These are phyloP conservation scores for Penicillium lagena DNA, from an alignment of 495 filamentous ascomycete species.

Conservation along the genomic window DNA sequence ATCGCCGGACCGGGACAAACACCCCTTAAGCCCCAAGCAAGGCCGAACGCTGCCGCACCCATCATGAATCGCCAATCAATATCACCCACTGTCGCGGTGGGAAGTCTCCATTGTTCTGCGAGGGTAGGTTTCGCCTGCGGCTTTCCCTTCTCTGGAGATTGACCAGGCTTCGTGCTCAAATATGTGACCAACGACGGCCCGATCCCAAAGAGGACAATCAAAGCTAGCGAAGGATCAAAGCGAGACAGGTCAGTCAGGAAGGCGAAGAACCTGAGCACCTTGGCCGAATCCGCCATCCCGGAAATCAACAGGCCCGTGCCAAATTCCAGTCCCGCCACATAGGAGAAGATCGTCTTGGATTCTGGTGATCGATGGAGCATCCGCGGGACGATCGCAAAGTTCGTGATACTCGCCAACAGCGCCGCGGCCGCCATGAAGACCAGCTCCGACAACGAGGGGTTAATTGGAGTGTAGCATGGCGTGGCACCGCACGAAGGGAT, in stretches of 20 bases:
- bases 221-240: constrained; percentile 48
- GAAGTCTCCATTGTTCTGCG: constrained; percentile 38
- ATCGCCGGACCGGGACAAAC: constrained; percentile 52
- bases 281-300: constrained; percentile 48
- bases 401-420: constrained; percentile 27
- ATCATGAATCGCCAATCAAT: constrained; percentile 48
- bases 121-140: constrained; percentile 28
- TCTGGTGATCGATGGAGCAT: constrained; percentile 19
- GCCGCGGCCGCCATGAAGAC: constrained; percentile 26
- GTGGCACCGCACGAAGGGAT: constrained; percentile 29
- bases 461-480: constrained; percentile 45
- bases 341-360: constrained; percentile 23
- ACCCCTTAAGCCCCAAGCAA: constrained; percentile 50
- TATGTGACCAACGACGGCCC: constrained; percentile 36
- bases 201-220: constrained; percentile 47
- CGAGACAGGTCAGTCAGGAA: constrained; percentile 32
- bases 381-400: constrained; percentile 22
- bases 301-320: constrained; percentile 48
- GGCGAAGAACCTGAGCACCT: constrained; percentile 49
- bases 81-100: constrained; percentile 40
- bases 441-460: constrained; percentile 32
- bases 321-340: constrained; percentile 46
- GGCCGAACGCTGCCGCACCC: constrained; percentile 45
- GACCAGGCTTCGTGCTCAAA: constrained; percentile 24
- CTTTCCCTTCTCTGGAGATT: constrained; percentile 10